These are phyloP conservation scores for Nicotiana obtusifolia DNA, from an alignment of 257 asterid genomes.

Conservation along the genomic window DNA sequence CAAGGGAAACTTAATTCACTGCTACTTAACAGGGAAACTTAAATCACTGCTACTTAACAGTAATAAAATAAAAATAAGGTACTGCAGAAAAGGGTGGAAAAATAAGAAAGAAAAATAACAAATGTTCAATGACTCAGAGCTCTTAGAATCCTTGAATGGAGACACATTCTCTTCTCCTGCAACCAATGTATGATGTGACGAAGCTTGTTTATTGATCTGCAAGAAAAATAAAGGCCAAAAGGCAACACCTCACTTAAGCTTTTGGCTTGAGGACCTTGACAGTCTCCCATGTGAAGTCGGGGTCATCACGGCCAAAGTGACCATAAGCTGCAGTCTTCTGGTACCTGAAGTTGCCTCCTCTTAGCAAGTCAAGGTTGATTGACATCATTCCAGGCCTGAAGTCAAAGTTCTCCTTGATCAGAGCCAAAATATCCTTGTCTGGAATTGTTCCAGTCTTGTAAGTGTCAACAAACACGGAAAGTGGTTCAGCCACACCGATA, in stretches of 20 bases:
- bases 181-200: not conserved
- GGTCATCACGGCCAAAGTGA: conserved; percentile 81
- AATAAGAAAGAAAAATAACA: conserved; percentile 14
- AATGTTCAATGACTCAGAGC: conserved; percentile 14
- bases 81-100: not conserved
- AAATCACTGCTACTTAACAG: not conserved
- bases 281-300: conserved; percentile 87
- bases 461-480: conserved; percentile 77
- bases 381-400: conserved; percentile 96
- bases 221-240: conserved; percentile 9
- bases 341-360: conserved; percentile 78
- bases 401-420: conserved; percentile 79
- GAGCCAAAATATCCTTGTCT: conserved; percentile 61
- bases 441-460: conserved; percentile 81
- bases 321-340: conserved; percentile 95
- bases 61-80: not conserved
- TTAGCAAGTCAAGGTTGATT: conserved; percentile 70
- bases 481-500: conserved; percentile 88
- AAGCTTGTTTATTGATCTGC: conserved; percentile 27
- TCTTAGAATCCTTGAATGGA: conserved; percentile 18
- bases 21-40: not conserved
- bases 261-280: conserved; percentile 81
- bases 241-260: conserved; percentile 42
- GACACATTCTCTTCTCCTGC: conserved; percentile 4
- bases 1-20: not conserved